Conservation (phyloP, 73 alveolate species). For the Paramecium tetraurelia region DNA sequence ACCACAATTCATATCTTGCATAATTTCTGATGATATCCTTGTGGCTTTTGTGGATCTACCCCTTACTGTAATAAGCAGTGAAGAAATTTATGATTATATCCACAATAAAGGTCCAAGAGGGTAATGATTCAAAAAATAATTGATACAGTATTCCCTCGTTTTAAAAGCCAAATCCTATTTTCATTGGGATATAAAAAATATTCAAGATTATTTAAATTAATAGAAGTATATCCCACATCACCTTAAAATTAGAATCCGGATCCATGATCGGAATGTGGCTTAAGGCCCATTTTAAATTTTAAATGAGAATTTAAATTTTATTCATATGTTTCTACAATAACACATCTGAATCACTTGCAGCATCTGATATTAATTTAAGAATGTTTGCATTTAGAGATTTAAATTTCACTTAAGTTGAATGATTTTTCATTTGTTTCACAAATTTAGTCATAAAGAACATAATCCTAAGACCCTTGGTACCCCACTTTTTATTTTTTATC, state of each 20-base stretch:
- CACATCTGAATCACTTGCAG: not conserved
- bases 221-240: not conserved
- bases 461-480: not conserved
- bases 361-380: not conserved
- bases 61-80: not conserved
- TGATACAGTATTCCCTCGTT: not conserved
- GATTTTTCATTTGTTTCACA: not conserved
- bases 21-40: not conserved
- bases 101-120: not conserved
- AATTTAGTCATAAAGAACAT: not conserved
- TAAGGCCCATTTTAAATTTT: not conserved
- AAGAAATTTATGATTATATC: not conserved
- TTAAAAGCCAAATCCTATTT: not conserved
- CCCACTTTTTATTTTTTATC: not conserved
- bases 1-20: not conserved
- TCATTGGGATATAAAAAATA: slow-evolving; percentile 7
- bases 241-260: not conserved
- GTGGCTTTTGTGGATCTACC: not conserved
- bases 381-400: not conserved
- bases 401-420: not conserved
- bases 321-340: not conserved
- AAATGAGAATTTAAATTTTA: not conserved
- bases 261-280: not conserved
- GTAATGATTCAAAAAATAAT: not conserved
- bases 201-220: not conserved